phyloP scores from a whole-genome alignment of 1,284 basidiomycete genomes.

The Anthracocystis walkeri region DNA sequence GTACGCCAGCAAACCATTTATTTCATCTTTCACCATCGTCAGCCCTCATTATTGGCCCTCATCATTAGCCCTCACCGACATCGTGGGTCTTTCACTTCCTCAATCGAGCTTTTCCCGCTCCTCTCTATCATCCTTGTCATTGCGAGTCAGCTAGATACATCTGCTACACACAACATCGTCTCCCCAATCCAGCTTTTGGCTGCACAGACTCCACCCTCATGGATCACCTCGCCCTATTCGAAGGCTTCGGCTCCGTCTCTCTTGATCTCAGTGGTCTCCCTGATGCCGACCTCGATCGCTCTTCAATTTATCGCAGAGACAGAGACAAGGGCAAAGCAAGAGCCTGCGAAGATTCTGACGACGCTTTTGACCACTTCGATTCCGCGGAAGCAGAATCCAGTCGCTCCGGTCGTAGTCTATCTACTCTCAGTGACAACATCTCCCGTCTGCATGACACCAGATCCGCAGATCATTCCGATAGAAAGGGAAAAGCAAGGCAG shows the following conservation, averaged over 20 bases:
- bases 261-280: neutral
- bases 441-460: neutral
- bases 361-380: neutral
- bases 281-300: constrained; percentile 4
- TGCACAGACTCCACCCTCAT: neutral
- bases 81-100: too few relatives aligned
- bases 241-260: constrained; percentile 7
- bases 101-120: neutral
- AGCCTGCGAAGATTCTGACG: constrained; percentile 11
- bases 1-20: neutral
- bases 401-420: neutral
- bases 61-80: neutral
- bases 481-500: constrained; percentile 27
- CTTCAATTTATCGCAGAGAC: constrained; percentile 10
- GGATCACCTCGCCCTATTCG: constrained; percentile 19
- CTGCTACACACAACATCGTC: neutral
- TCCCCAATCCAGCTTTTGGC: neutral
- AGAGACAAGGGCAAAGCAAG: constrained; percentile 38
- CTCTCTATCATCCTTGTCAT: neutral
- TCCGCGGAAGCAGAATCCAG: constrained; percentile 5
- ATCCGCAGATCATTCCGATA: constrained; percentile 1
- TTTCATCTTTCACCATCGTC: neutral
- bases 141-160: neutral
- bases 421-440: neutral
- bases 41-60: neutral